Base-by-base conservation (phyloP, 75 land plant species). In the Pinus taeda region DNA sequence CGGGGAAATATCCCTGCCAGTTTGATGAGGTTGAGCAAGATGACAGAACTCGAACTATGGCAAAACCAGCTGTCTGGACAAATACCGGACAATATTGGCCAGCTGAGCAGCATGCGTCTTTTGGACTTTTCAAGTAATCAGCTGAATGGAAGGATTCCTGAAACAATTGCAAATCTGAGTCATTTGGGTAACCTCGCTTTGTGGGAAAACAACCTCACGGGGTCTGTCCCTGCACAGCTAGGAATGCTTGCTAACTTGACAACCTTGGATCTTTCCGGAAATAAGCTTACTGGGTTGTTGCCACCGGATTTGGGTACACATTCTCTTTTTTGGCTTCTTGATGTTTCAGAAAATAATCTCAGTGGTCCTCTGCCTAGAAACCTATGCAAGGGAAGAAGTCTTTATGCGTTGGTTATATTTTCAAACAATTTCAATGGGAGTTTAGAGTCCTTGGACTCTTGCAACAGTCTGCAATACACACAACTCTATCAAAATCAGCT, bases 281-380 rank as follows among this genome's bases (percentile, higher is more conserved):
- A 33, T 2, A 17, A 14, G 15, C 39, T 84, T 56, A 77, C 79
- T 53, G 88, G 88, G 18, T 30, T 22, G 5, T 37, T 86, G 17
- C 87, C 86, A n/a, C 71, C 45, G 12, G 78, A 60, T 13, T 74
- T 57, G 86, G 81, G 33, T n/a, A 58, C 18, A 84, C 79, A 76
- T 29, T 60, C 64, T 75, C n/a, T 76, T 33, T 1, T 33, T 33
- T 33, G 1, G 33, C 33, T 33, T 33, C 33, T 33, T 33, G 33
- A 33, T 33, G 33, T 33, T 33, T 33, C 15, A 80, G 24, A 74
- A 80, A 39, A 59, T 83, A 18, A 59, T 13, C 84, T 11, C 42
- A 61, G 26, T 45, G 56, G 49, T 13, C 3, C 74, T 62, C 45
- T 71, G 75, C 8, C 30, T 58, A 7, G 60, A 75, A 56, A 79